Base-by-base conservation (phyloP, 345 rosid genomes). In the Theobroma cacao region DNA sequence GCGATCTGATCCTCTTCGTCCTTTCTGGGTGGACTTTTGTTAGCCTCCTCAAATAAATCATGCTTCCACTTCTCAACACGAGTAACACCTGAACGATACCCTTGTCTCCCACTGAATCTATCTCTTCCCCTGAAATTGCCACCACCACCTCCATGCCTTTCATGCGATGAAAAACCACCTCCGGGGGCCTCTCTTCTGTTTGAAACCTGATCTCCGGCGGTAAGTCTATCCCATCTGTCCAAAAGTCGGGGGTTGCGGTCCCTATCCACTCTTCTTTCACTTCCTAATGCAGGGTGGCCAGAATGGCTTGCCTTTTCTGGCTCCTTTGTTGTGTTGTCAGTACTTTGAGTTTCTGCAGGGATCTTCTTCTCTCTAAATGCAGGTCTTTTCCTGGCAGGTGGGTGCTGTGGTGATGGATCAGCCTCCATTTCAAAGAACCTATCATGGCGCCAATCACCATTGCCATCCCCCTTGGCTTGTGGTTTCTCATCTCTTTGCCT, bases 1-100 rank as follows among this genome's bases (percentile, higher is more conserved):
- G 99, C 99, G 74, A 94, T 86, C 73, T 90, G 92, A 70, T 97
- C 99, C 79, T 94, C 99, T 76, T 94, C 98, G 56, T 86, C 92
- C 87, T 89, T 88, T 22, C 66, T 79, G 65, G 88, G 77, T 0
- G 98, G 97, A 78, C 94, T 94, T 85, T 82, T 87, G 76, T 86
- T 90, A 4, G 94, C 90, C 79, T 97, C 97, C 4, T 90, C 91
- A 34, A 84, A 97, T 89, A 97, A 74, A 83, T 97, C 99, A 71
- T 97, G 98, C 86, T 85, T 93, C 99, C 99, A 97, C 81, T 91
- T 97, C 82, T 91, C 98, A 41, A 76, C 88, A 30, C 58, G 84
- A 24, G 81, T 78, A 74, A 83, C 85, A 74, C 86, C 82, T 52
- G 87, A 81, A 38, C 34, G 79, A 81, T 78, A 77, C 33, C 81